These are phyloP conservation scores for Sporodiniella umbellata DNA, from an alignment of 371 early-diverging fungal species.

Conservation along the genomic window DNA sequence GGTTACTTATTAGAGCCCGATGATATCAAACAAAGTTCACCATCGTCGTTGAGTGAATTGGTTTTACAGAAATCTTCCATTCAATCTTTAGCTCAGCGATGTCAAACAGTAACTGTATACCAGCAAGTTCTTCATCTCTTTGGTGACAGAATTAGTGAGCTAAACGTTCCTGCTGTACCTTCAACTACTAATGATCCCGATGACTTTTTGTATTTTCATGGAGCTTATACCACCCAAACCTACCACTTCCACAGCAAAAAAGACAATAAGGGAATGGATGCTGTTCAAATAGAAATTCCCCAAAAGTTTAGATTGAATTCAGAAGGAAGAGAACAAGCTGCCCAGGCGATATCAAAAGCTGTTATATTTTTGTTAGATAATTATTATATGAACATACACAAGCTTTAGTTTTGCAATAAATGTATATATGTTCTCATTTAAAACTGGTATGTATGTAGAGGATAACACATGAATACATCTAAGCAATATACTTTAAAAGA, in stretches of 20 bases:
- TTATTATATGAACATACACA: not conserved
- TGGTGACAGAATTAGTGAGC: slow-evolving; percentile 1
- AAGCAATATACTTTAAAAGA: too few species aligned
- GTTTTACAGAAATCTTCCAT: slow-evolving; percentile 10
- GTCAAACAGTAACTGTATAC: not conserved
- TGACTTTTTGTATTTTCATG: slow-evolving; percentile 7
- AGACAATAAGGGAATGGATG: slow-evolving; percentile 4
- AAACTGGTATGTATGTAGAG: too few species aligned
- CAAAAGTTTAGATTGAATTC: slow-evolving; percentile 1
- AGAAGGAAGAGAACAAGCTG: not conserved
- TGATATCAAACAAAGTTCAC: not conserved
- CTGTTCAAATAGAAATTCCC: slow-evolving; percentile 16
- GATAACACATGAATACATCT: too few species aligned
- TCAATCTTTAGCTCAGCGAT: slow-evolving; percentile 6
- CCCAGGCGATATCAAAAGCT: not conserved
- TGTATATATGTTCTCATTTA: too few species aligned
- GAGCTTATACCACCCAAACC: slow-evolving; percentile 8
- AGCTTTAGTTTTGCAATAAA: not conserved
- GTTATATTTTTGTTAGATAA: not conserved
- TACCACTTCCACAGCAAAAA: slow-evolving; percentile 1
- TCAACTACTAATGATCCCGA: slow-evolving; percentile 2
- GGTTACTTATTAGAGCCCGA: slow-evolving; percentile 6
- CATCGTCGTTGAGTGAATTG: not conserved
- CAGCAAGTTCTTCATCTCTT: not conserved
- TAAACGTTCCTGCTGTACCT: slow-evolving; percentile 2